phyloP scores from a whole-genome alignment of 306 rosid species.

The Erythrophleum fordii region DNA sequence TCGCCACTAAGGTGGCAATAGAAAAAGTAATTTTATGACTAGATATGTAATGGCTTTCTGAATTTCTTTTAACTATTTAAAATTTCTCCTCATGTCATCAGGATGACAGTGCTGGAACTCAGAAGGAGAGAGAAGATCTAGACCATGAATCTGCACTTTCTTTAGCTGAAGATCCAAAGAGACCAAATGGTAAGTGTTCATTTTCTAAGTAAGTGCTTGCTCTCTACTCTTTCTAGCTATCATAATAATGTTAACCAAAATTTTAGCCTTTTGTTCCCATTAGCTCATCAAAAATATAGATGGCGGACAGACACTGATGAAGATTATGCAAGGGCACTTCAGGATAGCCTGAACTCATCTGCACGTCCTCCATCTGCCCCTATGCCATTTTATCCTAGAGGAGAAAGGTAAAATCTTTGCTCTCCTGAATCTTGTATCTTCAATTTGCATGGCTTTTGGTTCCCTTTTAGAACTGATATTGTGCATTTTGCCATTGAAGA shows the following conservation, averaged over 20 bases:
- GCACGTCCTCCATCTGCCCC: constrained; percentile 57
- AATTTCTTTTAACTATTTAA: neutral
- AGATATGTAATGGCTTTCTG: neutral
- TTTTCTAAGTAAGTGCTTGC: neutral
- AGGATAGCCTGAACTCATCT: constrained; percentile 56
- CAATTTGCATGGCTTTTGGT: neutral
- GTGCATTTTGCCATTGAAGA: constrained; percentile 32
- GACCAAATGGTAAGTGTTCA: constrained; percentile 56
- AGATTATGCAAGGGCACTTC: constrained; percentile 57
- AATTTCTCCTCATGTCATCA: constrained; percentile 43
- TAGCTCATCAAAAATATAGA: constrained; percentile 59
- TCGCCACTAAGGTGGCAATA: neutral
- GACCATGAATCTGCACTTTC: constrained; percentile 73
- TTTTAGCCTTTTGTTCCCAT: constrained; percentile 7
- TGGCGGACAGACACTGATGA: constrained; percentile 53
- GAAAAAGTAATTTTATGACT: neutral
- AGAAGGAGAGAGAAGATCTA: constrained; percentile 70
- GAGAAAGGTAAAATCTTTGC: constrained; percentile 46
- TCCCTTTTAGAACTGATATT: constrained; percentile 23
- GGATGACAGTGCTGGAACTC: constrained; percentile 67
- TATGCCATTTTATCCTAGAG: constrained; percentile 52
- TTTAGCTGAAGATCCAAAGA: constrained; percentile 64
- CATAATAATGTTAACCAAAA: neutral
- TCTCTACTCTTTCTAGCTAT: neutral
- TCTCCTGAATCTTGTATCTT: neutral